Conservation (phyloP, 768 basidiomycete genomes). For the Boletus reticulatus region DNA sequence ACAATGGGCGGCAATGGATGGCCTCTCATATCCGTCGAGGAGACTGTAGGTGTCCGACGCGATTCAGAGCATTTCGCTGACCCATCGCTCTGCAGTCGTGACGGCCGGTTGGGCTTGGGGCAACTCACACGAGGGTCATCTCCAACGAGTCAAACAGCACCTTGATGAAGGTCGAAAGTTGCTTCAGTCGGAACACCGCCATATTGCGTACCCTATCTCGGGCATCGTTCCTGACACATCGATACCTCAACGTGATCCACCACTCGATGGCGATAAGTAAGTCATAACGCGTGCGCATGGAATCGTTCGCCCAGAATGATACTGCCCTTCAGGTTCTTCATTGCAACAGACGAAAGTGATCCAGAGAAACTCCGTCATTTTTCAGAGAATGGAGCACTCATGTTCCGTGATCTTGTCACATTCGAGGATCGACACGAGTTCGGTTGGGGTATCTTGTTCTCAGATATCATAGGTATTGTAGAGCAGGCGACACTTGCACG, state of each 20-base stretch:
- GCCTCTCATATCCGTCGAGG: slow-evolving; percentile 39
- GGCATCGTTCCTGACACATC: slow-evolving; percentile 9
- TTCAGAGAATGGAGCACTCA: slow-evolving; percentile 32
- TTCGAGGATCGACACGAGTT: slow-evolving; percentile 36
- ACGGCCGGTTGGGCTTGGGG: slow-evolving; percentile 34
- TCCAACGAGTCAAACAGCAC: slow-evolving; percentile 30
- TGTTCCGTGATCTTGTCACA: slow-evolving; percentile 39
- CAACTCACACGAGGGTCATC: slow-evolving; percentile 29
- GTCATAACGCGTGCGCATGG: neutral
- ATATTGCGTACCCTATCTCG: slow-evolving; percentile 16
- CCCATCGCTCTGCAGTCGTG: slow-evolving; percentile 17
- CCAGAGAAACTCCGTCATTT: slow-evolving; percentile 30
- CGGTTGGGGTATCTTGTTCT: slow-evolving; percentile 40
- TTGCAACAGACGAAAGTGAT: slow-evolving; percentile 39
- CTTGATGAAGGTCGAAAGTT: slow-evolving; percentile 29
- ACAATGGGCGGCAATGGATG: slow-evolving; percentile 35
- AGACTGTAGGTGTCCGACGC: slow-evolving; percentile 30
- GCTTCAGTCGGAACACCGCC: slow-evolving; percentile 19
- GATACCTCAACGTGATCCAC: slow-evolving; percentile 16
- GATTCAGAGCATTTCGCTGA: neutral
- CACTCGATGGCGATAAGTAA: slow-evolving; percentile 17
- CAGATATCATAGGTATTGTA: slow-evolving; percentile 39
- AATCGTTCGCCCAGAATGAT: neutral
- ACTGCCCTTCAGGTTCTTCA: slow-evolving; percentile 22
- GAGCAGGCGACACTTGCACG: slow-evolving; percentile 39